Evolutionary conservation across 2,329 filamentous ascomycete species (phyloP).

Genomic region (Colletotrichum spinosum): DNA sequence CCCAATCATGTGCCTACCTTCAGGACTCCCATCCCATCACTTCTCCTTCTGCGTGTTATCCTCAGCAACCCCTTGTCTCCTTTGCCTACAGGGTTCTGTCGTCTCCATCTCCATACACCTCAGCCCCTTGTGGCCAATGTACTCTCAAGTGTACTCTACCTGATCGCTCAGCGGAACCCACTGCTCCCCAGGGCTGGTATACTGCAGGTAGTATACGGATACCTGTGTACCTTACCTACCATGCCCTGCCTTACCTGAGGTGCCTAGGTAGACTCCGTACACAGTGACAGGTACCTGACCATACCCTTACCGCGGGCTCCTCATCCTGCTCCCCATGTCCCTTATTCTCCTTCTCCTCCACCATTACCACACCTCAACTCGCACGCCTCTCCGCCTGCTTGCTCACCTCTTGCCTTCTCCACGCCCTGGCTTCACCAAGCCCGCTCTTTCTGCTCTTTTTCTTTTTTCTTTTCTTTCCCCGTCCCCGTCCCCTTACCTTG

Average conservation of each 20-base stretch:
- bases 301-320: conserved; percentile 1
- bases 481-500: conserved; percentile 34
- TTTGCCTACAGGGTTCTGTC: conserved; percentile 33
- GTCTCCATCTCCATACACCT: conserved; percentile 31
- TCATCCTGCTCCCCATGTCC: conserved; percentile 32
- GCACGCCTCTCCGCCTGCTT: conserved; percentile 19
- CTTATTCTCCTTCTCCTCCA: conserved; percentile 35
- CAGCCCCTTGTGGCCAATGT: conserved; percentile 34
- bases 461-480: conserved; percentile 30
- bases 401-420: conserved; percentile 23
- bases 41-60: conserved; percentile 15
- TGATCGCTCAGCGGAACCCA: too few relatives aligned
- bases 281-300: conserved; percentile 12
- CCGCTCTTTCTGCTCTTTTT: conserved; percentile 35
- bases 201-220: not conserved
- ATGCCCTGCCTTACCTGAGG: not conserved
- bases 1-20: not conserved
- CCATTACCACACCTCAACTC: conserved; percentile 23
- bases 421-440: conserved; percentile 37
- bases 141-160: conserved; percentile 23
- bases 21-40: conserved; percentile 9
- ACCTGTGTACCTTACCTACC: not conserved
- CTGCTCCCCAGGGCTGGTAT: too few relatives aligned
- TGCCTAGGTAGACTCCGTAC: too few relatives aligned
- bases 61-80: conserved; percentile 27